Base-by-base conservation (phyloP, 2,329 filamentous ascomycete species). In the Ophiostoma novo-ulmi region DNA sequence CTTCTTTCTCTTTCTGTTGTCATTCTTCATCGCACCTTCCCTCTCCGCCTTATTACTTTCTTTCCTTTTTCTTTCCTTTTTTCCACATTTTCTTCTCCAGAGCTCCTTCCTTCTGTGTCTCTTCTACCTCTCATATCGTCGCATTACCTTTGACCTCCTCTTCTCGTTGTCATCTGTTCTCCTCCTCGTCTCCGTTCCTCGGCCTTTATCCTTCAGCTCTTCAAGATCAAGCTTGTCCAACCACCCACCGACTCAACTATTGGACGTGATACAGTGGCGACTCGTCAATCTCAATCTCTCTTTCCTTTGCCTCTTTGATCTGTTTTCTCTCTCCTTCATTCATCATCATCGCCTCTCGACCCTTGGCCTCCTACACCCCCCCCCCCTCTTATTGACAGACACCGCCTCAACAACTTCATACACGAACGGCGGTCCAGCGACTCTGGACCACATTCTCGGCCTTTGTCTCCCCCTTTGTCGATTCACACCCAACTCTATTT, bases 381-480 rank as follows among this genome's bases (percentile, higher is more conserved):
- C 52, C 58, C 58, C 58, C 58, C 58, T 63, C 58, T 35, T 20
- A 5, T 20, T 26, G 58, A 63, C 26, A 8, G 55, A 35, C 58
- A 63, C 58, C 26, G 26, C 58, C 58, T 63, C 58, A 63, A 58
- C 52, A 20, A 26, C 52, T 10, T 26, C 52, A 48, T 20, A 48
- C 44, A 26, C 52, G 8, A 58, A 26, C 52, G 3, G 22, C 52
- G 52, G n/a, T 1, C 44, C 17, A 48, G 44, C 44, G 44, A 48
- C 52, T 58, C 52, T 58, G 52, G n/a, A 22, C 52, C 52, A 22
- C 52, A 58, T 26, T 58, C n/a, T 58, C 58, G 58, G 58, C 26
- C 58, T 63, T 63, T 63, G 58, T 26, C 58, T 63, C 26, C 58
- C 58, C 58, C 58, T 63, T 63, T 63, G 58, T 63, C 52, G 52